A percentile compares a stretch with the other conserved stretches of the same genome.
Conservation (phyloP, 2,329 filamentous ascomycete species). For the Exophiala oligosperma region DNA sequence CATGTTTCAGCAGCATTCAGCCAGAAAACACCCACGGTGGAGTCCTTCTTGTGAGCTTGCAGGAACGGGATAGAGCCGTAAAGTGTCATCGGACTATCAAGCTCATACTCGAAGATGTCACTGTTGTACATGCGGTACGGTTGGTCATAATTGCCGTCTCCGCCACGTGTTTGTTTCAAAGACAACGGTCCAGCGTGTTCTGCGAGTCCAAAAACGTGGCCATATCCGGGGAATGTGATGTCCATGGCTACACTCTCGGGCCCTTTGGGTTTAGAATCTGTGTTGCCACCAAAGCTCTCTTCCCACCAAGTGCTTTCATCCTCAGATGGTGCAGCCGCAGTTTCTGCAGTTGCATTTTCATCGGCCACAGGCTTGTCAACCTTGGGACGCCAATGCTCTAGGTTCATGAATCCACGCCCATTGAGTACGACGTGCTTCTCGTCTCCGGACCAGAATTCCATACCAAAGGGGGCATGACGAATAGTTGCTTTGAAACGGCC, state of each 20-base stretch:
- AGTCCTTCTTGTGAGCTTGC: constrained; percentile 93
- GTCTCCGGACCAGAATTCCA: constrained; percentile 85
- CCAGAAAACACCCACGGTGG: constrained; percentile 96
- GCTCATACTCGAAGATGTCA: constrained; percentile 96
- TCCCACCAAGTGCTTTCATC: constrained; percentile 98
- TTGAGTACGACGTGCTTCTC: constrained; percentile 84
- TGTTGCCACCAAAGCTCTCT: constrained; percentile 91
- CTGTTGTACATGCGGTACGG: constrained; percentile 95
- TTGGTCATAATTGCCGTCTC: constrained; percentile 78
- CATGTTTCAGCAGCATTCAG: constrained; percentile 96
- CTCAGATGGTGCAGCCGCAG: constrained; percentile 49
- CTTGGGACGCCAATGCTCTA: constrained; percentile 95
- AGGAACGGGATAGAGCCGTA: constrained; percentile 98
- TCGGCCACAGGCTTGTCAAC: constrained; percentile 58
- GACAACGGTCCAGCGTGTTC: constrained; percentile 89
- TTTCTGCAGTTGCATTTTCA: constrained; percentile 43
- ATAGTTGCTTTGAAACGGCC: constrained; percentile 80
- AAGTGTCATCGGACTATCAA: constrained; percentile 96
- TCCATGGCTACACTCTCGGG: constrained; percentile 91
- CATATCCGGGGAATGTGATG: constrained; percentile 87
- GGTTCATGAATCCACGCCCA: constrained; percentile 81
- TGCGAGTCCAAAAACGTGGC: constrained; percentile 90
- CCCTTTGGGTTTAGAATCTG: constrained; percentile 90
- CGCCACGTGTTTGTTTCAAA: constrained; percentile 83
- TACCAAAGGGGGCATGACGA: constrained; percentile 75